A percentile compares a stretch with the other conserved stretches of the same genome.
phyloP scores from a whole-genome alignment of 495 filamentous ascomycete genomes.

The Neurospora cerealis region DNA sequence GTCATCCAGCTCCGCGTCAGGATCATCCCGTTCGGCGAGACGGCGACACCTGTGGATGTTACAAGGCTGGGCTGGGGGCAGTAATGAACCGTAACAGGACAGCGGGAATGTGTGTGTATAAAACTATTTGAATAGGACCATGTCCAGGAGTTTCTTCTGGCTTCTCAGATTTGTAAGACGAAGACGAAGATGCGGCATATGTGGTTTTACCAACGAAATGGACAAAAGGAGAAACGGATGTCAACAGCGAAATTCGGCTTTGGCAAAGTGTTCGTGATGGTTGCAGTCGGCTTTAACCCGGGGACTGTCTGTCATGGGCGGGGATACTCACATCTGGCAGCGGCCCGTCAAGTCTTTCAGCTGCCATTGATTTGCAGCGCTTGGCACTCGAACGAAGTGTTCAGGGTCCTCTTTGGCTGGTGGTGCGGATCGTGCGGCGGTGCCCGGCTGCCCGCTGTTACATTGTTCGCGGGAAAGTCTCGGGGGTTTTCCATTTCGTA shows the following conservation, averaged over 20 bases:
- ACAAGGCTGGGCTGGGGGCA: neutral
- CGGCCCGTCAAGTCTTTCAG: neutral
- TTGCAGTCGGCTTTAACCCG: neutral
- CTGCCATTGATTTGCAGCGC: neutral
- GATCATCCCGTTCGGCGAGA: neutral
- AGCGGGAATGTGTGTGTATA: neutral
- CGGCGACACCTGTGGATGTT: neutral
- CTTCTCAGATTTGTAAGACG: neutral
- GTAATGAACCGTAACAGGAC: neutral
- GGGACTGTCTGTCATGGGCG: neutral
- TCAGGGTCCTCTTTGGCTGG: neutral
- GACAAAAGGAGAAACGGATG: neutral
- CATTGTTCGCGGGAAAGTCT: conserved; percentile 6
- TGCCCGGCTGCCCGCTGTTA: neutral
- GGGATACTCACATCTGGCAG: neutral
- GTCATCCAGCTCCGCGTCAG: neutral
- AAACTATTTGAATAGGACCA: neutral
- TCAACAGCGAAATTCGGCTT: neutral
- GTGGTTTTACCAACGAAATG: neutral
- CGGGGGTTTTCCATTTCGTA: conserved; percentile 3
- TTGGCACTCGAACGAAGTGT: neutral
- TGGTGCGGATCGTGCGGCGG: neutral
- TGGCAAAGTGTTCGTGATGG: neutral
- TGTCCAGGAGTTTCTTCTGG: neutral
- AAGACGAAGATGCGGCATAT: neutral